A percentile compares a stretch with the other conserved stretches of the same genome.
These are phyloP conservation scores for Saccharomycopsis amapae DNA, from an alignment of 805 yeast genomes.

Conservation along the genomic window DNA sequence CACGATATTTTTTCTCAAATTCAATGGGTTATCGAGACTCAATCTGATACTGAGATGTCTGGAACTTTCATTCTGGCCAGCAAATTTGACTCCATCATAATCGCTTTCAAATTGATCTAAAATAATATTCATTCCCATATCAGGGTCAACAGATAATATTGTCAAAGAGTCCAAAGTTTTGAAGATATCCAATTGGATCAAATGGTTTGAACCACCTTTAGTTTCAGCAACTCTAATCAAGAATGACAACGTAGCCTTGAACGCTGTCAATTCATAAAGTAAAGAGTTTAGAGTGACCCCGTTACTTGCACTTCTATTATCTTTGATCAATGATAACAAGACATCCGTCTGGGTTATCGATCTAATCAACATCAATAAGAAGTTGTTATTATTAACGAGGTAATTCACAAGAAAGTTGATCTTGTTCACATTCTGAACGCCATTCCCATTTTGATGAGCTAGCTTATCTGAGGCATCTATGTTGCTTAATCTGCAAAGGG, in stretches of 20 bases:
- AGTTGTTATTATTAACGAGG: conserved; percentile 52
- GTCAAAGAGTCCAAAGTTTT: conserved; percentile 48
- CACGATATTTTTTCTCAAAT: conserved; percentile 28
- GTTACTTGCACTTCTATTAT: conserved; percentile 29
- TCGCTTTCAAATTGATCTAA: conserved; percentile 33
- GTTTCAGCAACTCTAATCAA: conserved; percentile 70
- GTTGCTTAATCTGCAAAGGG: conserved; percentile 30
- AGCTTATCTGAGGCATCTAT: not conserved
- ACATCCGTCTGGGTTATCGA: conserved; percentile 62
- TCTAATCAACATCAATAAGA: conserved; percentile 56
- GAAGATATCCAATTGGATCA: conserved; percentile 69
- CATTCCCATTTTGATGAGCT: not conserved
- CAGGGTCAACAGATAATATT: conserved; percentile 67
- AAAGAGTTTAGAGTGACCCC: conserved; percentile 39
- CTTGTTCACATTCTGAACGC: conserved; percentile 25
- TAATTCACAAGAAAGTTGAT: conserved; percentile 52
- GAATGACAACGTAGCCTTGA: conserved; percentile 63
- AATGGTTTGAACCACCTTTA: conserved; percentile 66
- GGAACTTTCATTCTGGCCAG: conserved; percentile 22
- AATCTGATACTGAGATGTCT: conserved; percentile 27
- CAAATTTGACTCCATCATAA: conserved; percentile 20
- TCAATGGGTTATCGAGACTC: conserved; percentile 46
- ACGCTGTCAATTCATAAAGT: conserved; percentile 69
- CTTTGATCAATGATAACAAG: conserved; percentile 36
- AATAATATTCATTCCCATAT: conserved; percentile 56